Evolutionary conservation across 495 filamentous ascomycete genomes (phyloP), one percentile per base, ranked within the genome.

Genomic region (Hypomontagnella monticulosa): DNA sequence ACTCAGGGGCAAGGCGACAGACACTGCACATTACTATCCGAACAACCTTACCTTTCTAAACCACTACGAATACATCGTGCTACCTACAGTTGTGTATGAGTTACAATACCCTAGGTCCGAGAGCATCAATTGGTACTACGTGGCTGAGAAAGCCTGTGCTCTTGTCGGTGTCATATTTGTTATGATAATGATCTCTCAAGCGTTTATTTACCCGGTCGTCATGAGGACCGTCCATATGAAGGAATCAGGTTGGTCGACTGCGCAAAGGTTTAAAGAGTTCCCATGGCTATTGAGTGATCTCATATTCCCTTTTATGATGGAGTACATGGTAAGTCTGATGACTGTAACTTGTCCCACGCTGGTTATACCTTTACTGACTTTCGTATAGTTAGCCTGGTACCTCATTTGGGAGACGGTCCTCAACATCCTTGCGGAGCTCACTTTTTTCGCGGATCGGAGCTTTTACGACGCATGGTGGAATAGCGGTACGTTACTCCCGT

Each of bases 371-470:
- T 42, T 37, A 30, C 33, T 64, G 27, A 52, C 54, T 41, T 41
- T 36, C n/a, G 32, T 51, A 66, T 58, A 70, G 68, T 50, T 79
- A 53, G 74, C 81, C 15, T 90, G 87, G 86, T 92, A 91, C 70
- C 81, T 93, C 20, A 91, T 93, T 69, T 93, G 90, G 90, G 90
- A 92, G 76, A 88, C 88, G 48, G 84, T 91, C 48, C 85, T 92
- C 50, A 92, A 93, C 76, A 83, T 90, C 36, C 73, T 92, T 4
- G 90, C 88, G 4, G 90, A 93, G 71, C 71, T 93, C 51, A 91
- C 88, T 1, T 75, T 77, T 36, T 93, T 92, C 70, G 89, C 89
- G n/a, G 90, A 92, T 71, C 86, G 90, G 43, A 84, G 84, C 44
- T 92, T 92, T 76, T 92, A 92, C 70, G 87, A 85, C 36, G 86